Evolutionary conservation across 768 basidiomycete genomes (phyloP), one percentile per base, ranked within the genome.

Genomic region (Sistotremastrum suecicum): DNA sequence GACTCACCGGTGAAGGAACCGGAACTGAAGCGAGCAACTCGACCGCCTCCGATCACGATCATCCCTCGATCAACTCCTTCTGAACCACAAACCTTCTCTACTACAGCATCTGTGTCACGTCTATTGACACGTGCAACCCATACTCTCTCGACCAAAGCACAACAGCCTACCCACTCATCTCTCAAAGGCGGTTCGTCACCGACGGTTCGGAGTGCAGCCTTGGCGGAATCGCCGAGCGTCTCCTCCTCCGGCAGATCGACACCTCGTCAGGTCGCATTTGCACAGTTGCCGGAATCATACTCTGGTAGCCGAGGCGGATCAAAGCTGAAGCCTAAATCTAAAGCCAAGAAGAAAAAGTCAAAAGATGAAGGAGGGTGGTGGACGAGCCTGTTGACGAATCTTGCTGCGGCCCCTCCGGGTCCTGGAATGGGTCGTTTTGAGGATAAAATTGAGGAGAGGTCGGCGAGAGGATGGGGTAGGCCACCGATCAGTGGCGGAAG

Each of bases 201-300:
- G 30, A 56, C 60, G 5, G 61, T 68, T 43, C 58, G 66, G 31
- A 47, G 44, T 7, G 50, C 52, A 0, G 39, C 51, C n/a, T 32
- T 35, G 10, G 4, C 51, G 47, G 35, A 47, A 54, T 58, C 71
- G 9, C 60, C 66, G 1, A 71, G 68, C 42, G 51, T 67, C 37
- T 56, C 71, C 7, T 70, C 74, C 39, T 77, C 44, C 67, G 72
- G 44, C 48, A 62, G 47, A 61, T 74, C 57, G 64, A 74, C 83
- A 8, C 81, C 83, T 6, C 85, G 82, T 53, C 69, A 77, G n/a
- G 85, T 87, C 38, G 82, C 78, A 49, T 87, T 87, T 51, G 82
- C 82, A 34, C 70, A 78, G 62, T 65, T 81, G 41, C 82, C 83
- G 0, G 83, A 84, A 60, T 73, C 76, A 34, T 78, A 80, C 50